Base-by-base conservation (phyloP, 2,329 filamentous ascomycete genomes). In the Pseudogymnoascus sp. region DNA sequence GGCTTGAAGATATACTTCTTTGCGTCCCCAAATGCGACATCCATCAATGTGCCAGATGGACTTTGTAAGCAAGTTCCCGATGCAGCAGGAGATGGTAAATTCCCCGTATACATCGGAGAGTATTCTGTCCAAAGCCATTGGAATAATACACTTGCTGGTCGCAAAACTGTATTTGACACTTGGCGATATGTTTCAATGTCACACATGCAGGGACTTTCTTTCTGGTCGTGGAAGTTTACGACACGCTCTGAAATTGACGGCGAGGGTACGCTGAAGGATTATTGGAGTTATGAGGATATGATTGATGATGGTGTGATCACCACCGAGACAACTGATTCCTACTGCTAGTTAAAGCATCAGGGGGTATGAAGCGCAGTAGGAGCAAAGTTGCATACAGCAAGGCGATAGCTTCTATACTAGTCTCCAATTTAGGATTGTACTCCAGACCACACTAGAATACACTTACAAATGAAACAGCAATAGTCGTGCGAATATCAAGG, bases 101-200 rank as follows among this genome's bases (percentile, higher is more conserved):
- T 73, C 66, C 72, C 72, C 0, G 67, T 70, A 5, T 74, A 74
- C 55, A 68, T 74, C 12, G 74, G 74, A 21, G 73, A 75, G 63
- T 75, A 71, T 71, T 66, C 68, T 3, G 66, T 75, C 14, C 70
- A 75, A 66, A 69, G 69, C 2, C 63, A 67, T 31, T 67, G 68
- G 29, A 72, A 74, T 61, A 76, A 76, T 64, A 69, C 66, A 7
- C 66, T 74, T 23, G 68, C 65, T 1, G 66, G 65, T 19, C 64
- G 72, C 6, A 69, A 68, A 62, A 69, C 65, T 7, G 65, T 71
- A 31, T 69, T 71, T 60, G 71, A 75, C 59, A 73, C 72, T 0
- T 69, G 72, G 61, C 41, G 69, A 3, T 74, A 74, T 61, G 72
- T 72, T 12, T 76, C 67, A 60, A 65, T 67, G n/a, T 72, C 71